Conservation (phyloP, 768 basidiomycete species). For the Collybiopsis luxurians region DNA sequence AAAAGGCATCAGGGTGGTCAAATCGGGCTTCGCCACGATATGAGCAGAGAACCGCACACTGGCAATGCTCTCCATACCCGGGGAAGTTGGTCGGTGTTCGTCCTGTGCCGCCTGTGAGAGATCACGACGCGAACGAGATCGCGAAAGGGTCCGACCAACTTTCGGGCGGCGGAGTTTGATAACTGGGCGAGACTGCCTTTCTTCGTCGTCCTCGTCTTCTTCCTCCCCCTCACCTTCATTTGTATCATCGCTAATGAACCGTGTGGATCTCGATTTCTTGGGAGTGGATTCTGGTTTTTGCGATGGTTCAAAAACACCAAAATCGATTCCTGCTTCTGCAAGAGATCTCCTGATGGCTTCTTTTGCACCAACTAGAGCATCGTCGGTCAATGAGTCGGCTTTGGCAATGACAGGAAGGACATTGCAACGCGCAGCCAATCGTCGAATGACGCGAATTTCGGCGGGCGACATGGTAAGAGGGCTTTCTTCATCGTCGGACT, state of each 20-base stretch:
- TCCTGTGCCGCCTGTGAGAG: conserved; percentile 58
- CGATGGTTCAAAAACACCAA: conserved; percentile 69
- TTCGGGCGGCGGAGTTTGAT: conserved; percentile 68
- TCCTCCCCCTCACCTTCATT: conserved; percentile 28
- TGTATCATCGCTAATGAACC: conserved; percentile 24
- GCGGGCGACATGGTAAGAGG: conserved; percentile 68
- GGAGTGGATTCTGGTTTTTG: conserved; percentile 11
- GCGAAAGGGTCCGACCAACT: conserved; percentile 45
- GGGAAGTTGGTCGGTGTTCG: conserved; percentile 53
- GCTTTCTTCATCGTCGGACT: conserved; percentile 46
- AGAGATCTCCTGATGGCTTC: conserved; percentile 69
- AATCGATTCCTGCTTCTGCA: conserved; percentile 62
- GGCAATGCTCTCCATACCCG: conserved; percentile 68
- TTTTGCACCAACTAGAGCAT: conserved; percentile 68
- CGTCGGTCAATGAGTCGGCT: conserved; percentile 82
- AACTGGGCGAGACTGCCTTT: conserved; percentile 65
- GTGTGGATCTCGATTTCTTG: conserved; percentile 28
- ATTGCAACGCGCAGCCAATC: conserved; percentile 72
- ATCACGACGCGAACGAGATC: conserved; percentile 73
- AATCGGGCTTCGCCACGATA: conserved; percentile 57
- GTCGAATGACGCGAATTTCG: conserved; percentile 75
- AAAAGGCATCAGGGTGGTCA: conserved; percentile 66
- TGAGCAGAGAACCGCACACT: conserved; percentile 77
- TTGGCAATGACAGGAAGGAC: conserved; percentile 80
- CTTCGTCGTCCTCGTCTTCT: conserved; percentile 42